Base-by-base conservation (phyloP, 202 grass and related monocot species). In the Digitaria exilis region DNA sequence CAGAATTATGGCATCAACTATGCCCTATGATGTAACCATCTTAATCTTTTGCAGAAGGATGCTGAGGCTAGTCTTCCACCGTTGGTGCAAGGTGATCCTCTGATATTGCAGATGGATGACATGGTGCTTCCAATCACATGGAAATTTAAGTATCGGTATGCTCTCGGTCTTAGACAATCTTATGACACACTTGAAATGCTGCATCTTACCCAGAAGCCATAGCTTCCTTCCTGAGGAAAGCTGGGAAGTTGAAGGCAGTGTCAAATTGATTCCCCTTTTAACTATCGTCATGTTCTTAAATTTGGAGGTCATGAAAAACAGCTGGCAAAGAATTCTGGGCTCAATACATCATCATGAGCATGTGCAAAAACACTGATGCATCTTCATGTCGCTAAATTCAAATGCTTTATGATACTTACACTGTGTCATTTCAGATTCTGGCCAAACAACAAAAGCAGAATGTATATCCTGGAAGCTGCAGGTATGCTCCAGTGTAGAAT, bases 401-500 rank as follows among this genome's bases (percentile, higher is more conserved):
- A 71, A 58, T 89, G 41, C 26, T 39, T 66, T 12, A 34, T 63
- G 25, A 78, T 41, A 79, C 48, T 55, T 28, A 22, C 69, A n/a
- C 22, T 63, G 80, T 55, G 71, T 21, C 51, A 71, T 86, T 76
- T 75, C 85, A 97, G 95, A 80, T 97, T 84, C 60, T 97, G 95
- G 95, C 92, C 92, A 77, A 97, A 97, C 79, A 97, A 97, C 82
- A 97, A 88, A 86, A 97, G 92, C 80, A 95, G 95, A 82, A 97
- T 97, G 95, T 97, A 97, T 85, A 91, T 97, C 77, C 84, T 97
- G 65, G 95, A 97, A 89, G 83, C 89, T 83, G 85, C 90, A 89
- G 90, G 95, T 97, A 88, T 75, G 81, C 68, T 76, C 51, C 24
- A 71, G 24, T 15, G 13, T 28, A 19, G 45, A 70, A 51, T 37